Conservation (phyloP, 2,329 filamentous ascomycete genomes). For the Colletotrichum camelliae region DNA sequence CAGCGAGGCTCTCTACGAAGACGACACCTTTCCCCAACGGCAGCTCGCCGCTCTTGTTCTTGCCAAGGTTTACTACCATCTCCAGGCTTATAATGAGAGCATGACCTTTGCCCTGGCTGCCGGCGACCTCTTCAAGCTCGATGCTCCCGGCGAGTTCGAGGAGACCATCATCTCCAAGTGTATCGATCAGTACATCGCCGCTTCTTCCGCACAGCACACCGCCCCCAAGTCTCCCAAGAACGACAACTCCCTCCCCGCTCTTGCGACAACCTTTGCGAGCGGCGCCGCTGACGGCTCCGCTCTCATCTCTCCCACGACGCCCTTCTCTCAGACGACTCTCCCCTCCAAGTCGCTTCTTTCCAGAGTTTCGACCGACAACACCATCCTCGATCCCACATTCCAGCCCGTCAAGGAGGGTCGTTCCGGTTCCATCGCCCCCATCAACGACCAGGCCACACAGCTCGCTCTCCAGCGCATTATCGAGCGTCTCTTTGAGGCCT, state of each 20-base stretch:
- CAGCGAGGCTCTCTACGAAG: slow-evolving; percentile 97
- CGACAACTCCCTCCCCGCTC: slow-evolving; percentile 63
- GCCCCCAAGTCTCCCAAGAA: slow-evolving; percentile 46
- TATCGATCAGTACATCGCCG: slow-evolving; percentile 94
- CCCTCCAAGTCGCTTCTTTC: slow-evolving; percentile 96
- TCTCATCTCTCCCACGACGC: slow-evolving; percentile 86
- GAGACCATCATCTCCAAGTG: slow-evolving; percentile 99
- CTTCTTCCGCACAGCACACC: slow-evolving; percentile 60
- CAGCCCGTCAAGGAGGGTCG: slow-evolving; percentile 60
- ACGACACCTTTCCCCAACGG: slow-evolving; percentile 91
- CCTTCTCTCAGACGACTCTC: slow-evolving; percentile 91
- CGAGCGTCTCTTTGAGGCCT: slow-evolving; percentile 88
- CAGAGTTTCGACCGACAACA: slow-evolving; percentile 72
- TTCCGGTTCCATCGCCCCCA: slow-evolving; percentile 68
- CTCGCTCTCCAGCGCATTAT: slow-evolving; percentile 83
- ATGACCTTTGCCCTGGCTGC: slow-evolving; percentile 97
- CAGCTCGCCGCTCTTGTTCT: slow-evolving; percentile 93
- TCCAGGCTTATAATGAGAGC: slow-evolving; percentile 98
- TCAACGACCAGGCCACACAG: slow-evolving; percentile 73
- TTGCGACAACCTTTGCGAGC: slow-evolving; percentile 80
- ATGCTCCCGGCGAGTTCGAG: slow-evolving; percentile 92
- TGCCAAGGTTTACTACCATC: slow-evolving; percentile 98
- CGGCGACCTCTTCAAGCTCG: slow-evolving; percentile 92
- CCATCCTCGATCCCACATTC: slow-evolving; percentile 64
- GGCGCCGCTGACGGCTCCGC: slow-evolving; percentile 70